Base-by-base conservation (phyloP, 2,329 filamentous ascomycete species). In the Fusarium camptoceras region DNA sequence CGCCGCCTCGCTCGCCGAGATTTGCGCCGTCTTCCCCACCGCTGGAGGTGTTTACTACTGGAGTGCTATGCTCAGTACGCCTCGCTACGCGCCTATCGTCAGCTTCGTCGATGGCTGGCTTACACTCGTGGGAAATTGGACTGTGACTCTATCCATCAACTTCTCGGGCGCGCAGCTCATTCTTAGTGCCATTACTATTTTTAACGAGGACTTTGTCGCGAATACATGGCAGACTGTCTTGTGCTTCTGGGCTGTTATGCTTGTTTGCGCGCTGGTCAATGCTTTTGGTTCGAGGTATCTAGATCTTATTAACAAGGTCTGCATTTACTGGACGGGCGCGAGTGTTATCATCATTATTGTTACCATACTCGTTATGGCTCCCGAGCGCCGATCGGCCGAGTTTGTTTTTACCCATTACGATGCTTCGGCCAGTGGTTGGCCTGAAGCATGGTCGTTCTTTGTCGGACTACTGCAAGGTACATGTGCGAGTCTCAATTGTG, bases 31-130 rank as follows among this genome's bases (percentile, higher is more conserved):
- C n/a, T 92, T 87, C 71, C 84, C 84, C 0, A 86, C 83, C 7
- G 87, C 87, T 15, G 87, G 87, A 70, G 89, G 87, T 30, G 86
- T 91, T 78, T 93, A 93, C 75, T 91, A 93, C 79, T 93, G 91
- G 91, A 91, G 90, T 10, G 90, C 91, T 60, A 83, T 88, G 75
- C 84, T 93, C 70, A 85, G 86, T 62, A 89, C 88, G 77, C 84
- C 85, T 69, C 80, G 79, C 51, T 92, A 86, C 83, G 87, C 88
- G 27, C 88, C 89, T 0, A 78, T 89, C 25, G 85, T 92, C 37
- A 91, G 89, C 49, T 94, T 91, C 83, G 85, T 91, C 64, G 92
- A 91, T 4, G 91, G 91, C 47, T 94, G 91, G 91, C 91, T 91
- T 71, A 91, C 89, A 66, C 87, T 90, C 55, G 89, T 90, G 34